Conservation (phyloP, 2,329 filamentous ascomycete species). For the Anthostomella pinea region DNA sequence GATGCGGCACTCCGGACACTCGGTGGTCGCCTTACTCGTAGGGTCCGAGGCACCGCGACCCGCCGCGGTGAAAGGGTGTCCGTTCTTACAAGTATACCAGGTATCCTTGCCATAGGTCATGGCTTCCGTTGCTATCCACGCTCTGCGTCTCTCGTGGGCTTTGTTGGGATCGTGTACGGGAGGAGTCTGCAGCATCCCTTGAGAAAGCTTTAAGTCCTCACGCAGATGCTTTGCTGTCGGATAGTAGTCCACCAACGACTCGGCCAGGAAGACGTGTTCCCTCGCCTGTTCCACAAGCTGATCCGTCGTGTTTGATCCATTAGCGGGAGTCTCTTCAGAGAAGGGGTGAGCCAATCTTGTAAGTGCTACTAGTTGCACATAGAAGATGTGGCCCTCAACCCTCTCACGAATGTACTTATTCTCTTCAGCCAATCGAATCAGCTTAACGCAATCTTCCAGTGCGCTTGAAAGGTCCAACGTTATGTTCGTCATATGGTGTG, state of each 20-base stretch:
- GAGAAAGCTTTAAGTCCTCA: not conserved
- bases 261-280: too few relatives aligned
- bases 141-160: conserved; percentile 1
- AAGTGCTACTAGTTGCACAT: conserved; percentile 46
- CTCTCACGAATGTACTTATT: conserved; percentile 39
- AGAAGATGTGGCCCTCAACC: conserved; percentile 48
- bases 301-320: not conserved
- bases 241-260: conserved; percentile 1
- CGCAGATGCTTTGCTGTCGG: not conserved
- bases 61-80: conserved; percentile 43
- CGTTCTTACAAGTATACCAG: conserved; percentile 4
- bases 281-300: not conserved
- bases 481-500: conserved; percentile 3
- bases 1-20: too few relatives aligned
- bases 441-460: conserved; percentile 1
- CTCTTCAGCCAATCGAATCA: conserved; percentile 1
- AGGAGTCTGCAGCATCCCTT: conserved; percentile 1
- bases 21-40: too few relatives aligned
- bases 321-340: not conserved
- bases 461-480: conserved; percentile 20
- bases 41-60: too few relatives aligned
- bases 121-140: conserved; percentile 1
- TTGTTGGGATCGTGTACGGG: not conserved
- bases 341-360: conserved; percentile 26
- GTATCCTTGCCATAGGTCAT: conserved; percentile 2